Evolutionary conservation across 2,329 filamentous ascomycete species (phyloP), one percentile per base, ranked within the genome.

Genomic region (Cladophialophora yegresii): DNA sequence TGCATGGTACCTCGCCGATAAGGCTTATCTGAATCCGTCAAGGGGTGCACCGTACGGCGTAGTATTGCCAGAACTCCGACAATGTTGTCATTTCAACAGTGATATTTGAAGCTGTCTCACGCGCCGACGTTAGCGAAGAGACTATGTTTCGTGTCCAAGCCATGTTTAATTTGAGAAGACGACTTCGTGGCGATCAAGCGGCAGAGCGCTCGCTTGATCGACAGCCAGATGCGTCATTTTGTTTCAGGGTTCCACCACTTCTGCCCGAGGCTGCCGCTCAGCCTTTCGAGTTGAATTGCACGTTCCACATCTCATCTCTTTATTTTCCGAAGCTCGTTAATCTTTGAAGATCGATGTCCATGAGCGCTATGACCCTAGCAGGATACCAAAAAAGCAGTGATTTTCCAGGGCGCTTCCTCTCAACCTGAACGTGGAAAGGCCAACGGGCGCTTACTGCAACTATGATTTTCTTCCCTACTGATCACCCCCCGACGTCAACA

Each of bases 221-320:
- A n/a, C 9, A 10, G 12, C 45, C 30, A 54, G 30, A 13, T 40
- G 23, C 57, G 57, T 59, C 57, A 59, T 59, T 51, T 45, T n/a
- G 20, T 45, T 47, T 56, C 33, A 56, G 33, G 54, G 53, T 16
- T 16, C n/a, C n/a, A n/a, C n/a, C n/a, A n/a, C n/a, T n/a, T n/a
- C 12, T 16, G 26, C 13, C 55, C 55, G 23, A 58, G 55, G 55
- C 55, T 58, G 55, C 23, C 36, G 55, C 23, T 54, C 58, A 61
- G 58, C 58, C 61, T 54, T 55, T 40, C 4, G 49, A 13, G 20
- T 32, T 63, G 61, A 16, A 63, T 63, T 63, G 54, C 54, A 13
- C 8, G 32, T 32, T 16, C 54, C 61, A 58, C 47, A 9, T n/a
- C 47, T 59, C 54, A 59, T 63, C 36, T 58, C 60, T 49, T 32